A percentile compares a stretch with the other conserved stretches of the same genome.
These are phyloP conservation scores for Sarcocystis neurona DNA, from an alignment of 169 alveolate genomes.

Conservation along the genomic window DNA sequence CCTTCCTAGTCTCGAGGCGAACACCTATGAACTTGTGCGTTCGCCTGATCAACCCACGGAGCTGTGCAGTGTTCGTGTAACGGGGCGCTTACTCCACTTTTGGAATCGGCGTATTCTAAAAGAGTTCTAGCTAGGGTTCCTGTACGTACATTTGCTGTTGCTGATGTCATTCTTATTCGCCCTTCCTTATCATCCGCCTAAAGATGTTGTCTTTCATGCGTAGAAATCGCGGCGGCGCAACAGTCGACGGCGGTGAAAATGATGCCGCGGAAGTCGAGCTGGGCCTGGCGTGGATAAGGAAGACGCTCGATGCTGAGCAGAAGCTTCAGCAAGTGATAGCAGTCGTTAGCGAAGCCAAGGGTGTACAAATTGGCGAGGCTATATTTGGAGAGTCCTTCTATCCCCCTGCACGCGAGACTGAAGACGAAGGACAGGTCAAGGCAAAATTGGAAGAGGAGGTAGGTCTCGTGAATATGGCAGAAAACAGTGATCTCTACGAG, in stretches of 20 bases:
- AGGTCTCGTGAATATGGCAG: too few relatives aligned
- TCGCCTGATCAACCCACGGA: too few relatives aligned
- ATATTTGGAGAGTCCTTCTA: slow-evolving; percentile 8
- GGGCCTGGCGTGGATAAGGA: slow-evolving; percentile 28
- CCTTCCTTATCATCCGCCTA: not conserved
- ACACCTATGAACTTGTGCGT: too few relatives aligned
- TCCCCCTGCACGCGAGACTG: slow-evolving; percentile 17
- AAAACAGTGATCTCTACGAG: too few relatives aligned
- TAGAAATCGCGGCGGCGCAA: not conserved
- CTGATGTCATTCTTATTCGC: not conserved
- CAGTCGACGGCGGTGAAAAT: not conserved
- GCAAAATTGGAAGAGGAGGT: slow-evolving; percentile 1
- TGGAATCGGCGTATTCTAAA: too few relatives aligned
- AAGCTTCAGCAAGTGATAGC: slow-evolving; percentile 14
- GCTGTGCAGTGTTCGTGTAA: too few relatives aligned
- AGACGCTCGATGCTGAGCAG: slow-evolving; percentile 2
- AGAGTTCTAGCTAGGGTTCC: not conserved
- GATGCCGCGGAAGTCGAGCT: not conserved
- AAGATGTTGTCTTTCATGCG: slow-evolving; percentile 28
- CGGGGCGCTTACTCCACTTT: too few relatives aligned
- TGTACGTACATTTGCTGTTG: not conserved
- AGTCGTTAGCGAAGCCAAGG: not conserved
- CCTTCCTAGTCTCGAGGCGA: too few relatives aligned
- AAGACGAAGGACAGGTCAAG: not conserved
- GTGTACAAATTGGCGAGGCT: not conserved